Evolutionary conservation across 2,329 filamentous ascomycete genomes (phyloP), one percentile per base, ranked within the genome.

Genomic region (Colletotrichum sidae): DNA sequence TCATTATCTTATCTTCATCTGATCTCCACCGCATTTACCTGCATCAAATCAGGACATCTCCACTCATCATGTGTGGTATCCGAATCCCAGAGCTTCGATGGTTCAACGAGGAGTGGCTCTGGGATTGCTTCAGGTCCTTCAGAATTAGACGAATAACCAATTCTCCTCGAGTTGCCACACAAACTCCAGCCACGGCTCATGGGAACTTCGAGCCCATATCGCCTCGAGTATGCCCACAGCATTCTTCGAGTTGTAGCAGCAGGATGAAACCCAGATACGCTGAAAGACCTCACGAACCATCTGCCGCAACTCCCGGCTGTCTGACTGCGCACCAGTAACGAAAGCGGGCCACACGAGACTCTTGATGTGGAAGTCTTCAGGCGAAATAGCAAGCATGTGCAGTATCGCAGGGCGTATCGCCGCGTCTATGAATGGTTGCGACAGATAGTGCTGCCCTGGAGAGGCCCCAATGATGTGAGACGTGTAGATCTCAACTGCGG

Each of bases 261-360:
- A 65, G 11, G 61, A 65, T 8, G 61, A 60, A 13, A 65, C 5
- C 61, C 56, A 65, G n/a, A 65, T 42, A 17, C 52, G 38, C 17
- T 57, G 41, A 17, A 60, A 65, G 13, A 65, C 46, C 15, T 17
- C 15, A 12, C 50, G 49, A 4, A 52, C 37, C 49, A 60, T 49
- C 8, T 53, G 37, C n/a, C 17, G 45, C 2, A 65, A 42, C 9
- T 65, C 61, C 8, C 6, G 10, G 3, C 10, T 37, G 39, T 50
- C 49, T n/a, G 57, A 44, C 11, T 65, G 55, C 45, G 61, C 61
- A 8, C 61, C 61, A 10, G 55, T 33, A 4, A 65, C 42, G 15
- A 65, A 65, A 3, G 55, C 56, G 13, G 55, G 61, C 61, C 61
- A 65, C 33, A 65, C 55, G 15, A 65, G 41, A n/a, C 61, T 65